Evolutionary conservation across 1,284 basidiomycete genomes (phyloP).

Genomic region (Apiotrichum domesticum): DNA sequence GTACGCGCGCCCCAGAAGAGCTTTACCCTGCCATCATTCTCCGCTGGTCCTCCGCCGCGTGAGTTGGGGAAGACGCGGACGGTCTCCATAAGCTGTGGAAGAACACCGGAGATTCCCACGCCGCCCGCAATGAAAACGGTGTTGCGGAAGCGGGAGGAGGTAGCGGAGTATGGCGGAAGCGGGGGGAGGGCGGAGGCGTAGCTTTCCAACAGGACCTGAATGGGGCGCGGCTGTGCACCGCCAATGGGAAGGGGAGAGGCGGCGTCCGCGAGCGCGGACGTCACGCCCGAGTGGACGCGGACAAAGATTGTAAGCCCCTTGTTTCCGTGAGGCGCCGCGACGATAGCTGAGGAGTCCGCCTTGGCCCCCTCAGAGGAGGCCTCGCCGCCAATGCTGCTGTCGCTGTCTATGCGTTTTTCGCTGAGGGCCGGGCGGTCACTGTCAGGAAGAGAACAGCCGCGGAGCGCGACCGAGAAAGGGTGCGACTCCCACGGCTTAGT

Average conservation of each 20-base stretch:
- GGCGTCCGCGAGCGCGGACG: no score
- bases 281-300: no score
- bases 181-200: background rate
- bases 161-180: conserved; percentile 13
- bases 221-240: background rate
- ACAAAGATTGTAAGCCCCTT: no score
- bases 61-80: no score
- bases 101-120: conserved; percentile 27
- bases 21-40: background rate
- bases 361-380: background rate
- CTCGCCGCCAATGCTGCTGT: background rate
- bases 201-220: background rate
- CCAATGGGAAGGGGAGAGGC: no score
- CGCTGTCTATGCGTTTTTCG: conserved; percentile 6
- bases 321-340: no score
- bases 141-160: conserved; percentile 5
- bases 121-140: conserved; percentile 28
- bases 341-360: background rate
- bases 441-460: no score
- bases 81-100: conserved; percentile 8
- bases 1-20: background rate
- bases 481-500: conserved; percentile 28
- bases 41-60: no score
- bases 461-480: conserved; percentile 26
- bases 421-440: no score